phyloP scores from a whole-genome alignment of 2,329 filamentous ascomycete genomes.

The Aspergillus quadricinctus region DNA sequence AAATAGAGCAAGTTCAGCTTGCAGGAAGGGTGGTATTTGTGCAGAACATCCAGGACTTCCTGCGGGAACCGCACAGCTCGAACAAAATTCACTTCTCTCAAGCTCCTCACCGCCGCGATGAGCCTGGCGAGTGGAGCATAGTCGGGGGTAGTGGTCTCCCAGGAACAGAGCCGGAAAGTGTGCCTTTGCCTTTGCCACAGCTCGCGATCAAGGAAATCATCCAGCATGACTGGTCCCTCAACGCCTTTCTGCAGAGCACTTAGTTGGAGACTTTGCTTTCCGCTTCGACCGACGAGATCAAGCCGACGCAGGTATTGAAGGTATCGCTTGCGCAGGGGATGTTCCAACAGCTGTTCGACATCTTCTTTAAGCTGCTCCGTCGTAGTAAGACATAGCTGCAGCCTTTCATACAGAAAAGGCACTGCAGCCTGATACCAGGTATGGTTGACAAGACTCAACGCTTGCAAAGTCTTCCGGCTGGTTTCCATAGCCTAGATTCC shows the following conservation, averaged over 20 bases:
- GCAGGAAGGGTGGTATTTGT: not conserved
- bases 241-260: not conserved
- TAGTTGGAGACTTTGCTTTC: not conserved
- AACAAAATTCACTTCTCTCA: not conserved
- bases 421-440: not conserved
- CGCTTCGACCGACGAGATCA: not conserved
- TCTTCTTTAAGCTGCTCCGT: not conserved
- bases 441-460: not conserved
- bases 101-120: not conserved
- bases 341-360: not conserved
- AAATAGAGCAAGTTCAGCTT: not conserved
- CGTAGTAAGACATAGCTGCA: not conserved
- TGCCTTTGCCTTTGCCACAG: not conserved
- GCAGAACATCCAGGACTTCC: not conserved
- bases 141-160: not conserved
- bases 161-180: not conserved
- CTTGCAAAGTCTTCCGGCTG: not conserved
- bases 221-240: not conserved
- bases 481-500: not conserved
- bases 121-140: not conserved
- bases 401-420: not conserved
- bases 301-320: not conserved
- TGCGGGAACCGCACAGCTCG: not conserved
- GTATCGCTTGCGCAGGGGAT: not conserved
- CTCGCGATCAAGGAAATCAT: not conserved